Base-by-base conservation (phyloP, 306 rosid species). In the Parietaria judaica region DNA sequence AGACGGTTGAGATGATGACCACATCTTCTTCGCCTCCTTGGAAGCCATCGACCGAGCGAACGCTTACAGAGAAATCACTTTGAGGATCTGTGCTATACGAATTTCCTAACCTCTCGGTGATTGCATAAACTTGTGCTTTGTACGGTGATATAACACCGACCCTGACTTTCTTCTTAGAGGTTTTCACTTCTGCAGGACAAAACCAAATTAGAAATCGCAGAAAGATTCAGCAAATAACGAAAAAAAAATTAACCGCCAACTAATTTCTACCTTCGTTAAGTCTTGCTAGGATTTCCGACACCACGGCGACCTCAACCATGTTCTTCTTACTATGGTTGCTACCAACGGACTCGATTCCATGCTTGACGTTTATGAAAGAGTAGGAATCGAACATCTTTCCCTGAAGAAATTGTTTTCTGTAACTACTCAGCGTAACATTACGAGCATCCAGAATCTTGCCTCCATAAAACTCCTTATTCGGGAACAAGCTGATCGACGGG, bases 1-100 rank as follows among this genome's bases (percentile, higher is more conserved):
- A 54, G 5, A 76, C 77, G 11, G 81, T 76, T 0, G 79, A 73
- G 14, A 78, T 69, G 43, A 78, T 66, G 51, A 83, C 83, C 7
- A 86, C 78, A 52, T 86, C 94, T 47, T 86, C 81, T 43, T 86
- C 89, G 6, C 86, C 84, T 0, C 89, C 89, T 83, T 86, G 94
- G 72, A 86, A 83, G 1, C 86, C 89, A 63, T 83, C 94, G 7
- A 86, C 72, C 6, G 86, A 71, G 8, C 83, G 86, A 53, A 83
- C 85, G 57, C 66, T 76, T 9, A 83, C 70, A 47, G 69, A 66
- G 64, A 83, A 86, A 14, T 53, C 43, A 1, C 65, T 2, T 31
- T 67, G 58, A 6, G 58, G 62, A 60, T 15, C 46, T 2, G 15
- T 47, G 46, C 13, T 45, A 54, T 69, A 76, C 14, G 52, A 4